Conservation (phyloP, 2,329 filamentous ascomycete genomes). For the Pseudocercospora fijiensis region DNA sequence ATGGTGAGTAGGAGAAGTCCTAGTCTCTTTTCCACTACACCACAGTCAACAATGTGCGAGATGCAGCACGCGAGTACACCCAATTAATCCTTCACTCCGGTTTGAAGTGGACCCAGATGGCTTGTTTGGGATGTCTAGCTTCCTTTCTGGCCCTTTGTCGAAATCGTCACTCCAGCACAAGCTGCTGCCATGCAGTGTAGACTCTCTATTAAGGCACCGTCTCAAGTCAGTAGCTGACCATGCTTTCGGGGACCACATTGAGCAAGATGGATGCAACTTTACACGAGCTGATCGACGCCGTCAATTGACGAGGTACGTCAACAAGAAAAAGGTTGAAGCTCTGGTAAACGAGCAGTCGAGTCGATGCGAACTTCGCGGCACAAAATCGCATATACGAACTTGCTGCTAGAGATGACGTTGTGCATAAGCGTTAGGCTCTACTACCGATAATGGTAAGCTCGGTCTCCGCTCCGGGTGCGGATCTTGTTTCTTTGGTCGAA, state of each 20-base stretch:
- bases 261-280: neutral
- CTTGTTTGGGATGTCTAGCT: conserved; percentile 1
- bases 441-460: conserved; percentile 1
- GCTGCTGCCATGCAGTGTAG: neutral
- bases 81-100: neutral
- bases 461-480: conserved; percentile 1
- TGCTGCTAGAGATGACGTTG: neutral
- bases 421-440: conserved; percentile 6
- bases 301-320: neutral
- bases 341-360: conserved; percentile 3
- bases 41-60: neutral
- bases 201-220: neutral
- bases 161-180: neutral
- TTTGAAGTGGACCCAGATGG: neutral
- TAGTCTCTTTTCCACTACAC: conserved; percentile 1
- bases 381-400: neutral
- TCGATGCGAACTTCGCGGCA: neutral
- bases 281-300: neutral
- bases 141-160: neutral
- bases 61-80: neutral
- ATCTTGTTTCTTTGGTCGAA: neutral
- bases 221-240: neutral
- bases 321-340: neutral
- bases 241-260: neutral
- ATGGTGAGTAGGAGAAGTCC: neutral